Base-by-base conservation (phyloP, 2,329 filamentous ascomycete genomes). In the Xylariaceae sp. region DNA sequence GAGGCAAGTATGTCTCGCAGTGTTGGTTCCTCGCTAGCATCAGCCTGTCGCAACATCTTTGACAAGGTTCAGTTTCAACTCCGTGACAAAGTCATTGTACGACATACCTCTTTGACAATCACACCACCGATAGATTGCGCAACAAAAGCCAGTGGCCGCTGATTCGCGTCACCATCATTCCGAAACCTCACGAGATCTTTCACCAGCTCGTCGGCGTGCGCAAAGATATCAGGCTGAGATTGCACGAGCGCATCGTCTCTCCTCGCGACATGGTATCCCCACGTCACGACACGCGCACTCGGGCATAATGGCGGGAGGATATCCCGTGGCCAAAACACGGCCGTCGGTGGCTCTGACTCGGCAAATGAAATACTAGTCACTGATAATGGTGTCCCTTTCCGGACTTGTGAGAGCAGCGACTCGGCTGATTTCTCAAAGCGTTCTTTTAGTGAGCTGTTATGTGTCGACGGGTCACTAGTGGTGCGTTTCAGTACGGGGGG, bases 121-220 rank as follows among this genome's bases (percentile, higher is more conserved):
- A 53, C 30, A 1, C 53, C 53, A 11, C 54, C 51, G 2, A 54
- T 39, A 5, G 54, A 54, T 47, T 56, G 54, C 36, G 54, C 44
- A 18, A 54, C 42, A 18, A 56, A 48, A 7, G 52, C 22, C 14
- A 56, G 15, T 9, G 54, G 51, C 14, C 47, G 45, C 19, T 45
- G 33, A 12, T 47, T 48, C 6, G 40, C 35, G 19, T 39, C 30
- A 30, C 17, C 22, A 36, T 22, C 31, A 15, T 39, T n/a, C 27
- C 54, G 40, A 15, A 49, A 30, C 0, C 18, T 33, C 6, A 30
- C 33, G 6, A 56, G 54, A 5, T 51, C 48, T 11, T 35, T 46
- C 15, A 49, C 27, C 7, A 56, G 48, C 2, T 54, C 47, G 9
- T 46, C 46, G 18, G 42, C 54, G 12, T 54, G 51, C 17, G 36